Evolutionary conservation across 768 basidiomycete species (phyloP).

Genomic region (Lactarius pseudohatsudake): DNA sequence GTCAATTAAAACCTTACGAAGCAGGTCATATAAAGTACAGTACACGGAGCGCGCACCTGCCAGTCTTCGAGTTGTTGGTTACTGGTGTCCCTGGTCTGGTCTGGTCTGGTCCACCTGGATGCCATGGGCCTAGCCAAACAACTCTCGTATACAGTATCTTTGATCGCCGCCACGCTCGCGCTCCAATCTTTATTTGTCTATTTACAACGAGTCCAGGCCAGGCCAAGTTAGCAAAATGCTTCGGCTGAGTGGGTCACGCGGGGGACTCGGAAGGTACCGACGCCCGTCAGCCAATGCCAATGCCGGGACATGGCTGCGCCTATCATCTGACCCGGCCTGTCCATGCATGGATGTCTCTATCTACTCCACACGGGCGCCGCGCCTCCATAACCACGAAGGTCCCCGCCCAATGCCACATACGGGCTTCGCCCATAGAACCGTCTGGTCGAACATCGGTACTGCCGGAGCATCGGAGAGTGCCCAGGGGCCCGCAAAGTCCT

Average conservation of each 20-base stretch:
- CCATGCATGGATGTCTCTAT: not conserved
- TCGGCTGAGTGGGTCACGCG: not conserved
- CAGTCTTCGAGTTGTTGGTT: not conserved
- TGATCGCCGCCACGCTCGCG: not conserved
- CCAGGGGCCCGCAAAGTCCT: not conserved
- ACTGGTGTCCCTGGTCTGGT: conserved; percentile 1
- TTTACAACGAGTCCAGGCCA: not conserved
- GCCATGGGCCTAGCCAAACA: not conserved
- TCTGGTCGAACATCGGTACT: not conserved
- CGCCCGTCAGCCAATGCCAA: not conserved
- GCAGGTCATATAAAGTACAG: not conserved
- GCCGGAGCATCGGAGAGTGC: not conserved
- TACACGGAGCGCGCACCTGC: not conserved
- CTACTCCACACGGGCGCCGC: not conserved
- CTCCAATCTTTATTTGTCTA: not conserved
- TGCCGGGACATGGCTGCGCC: not conserved
- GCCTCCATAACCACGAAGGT: not conserved
- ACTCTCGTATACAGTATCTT: not conserved
- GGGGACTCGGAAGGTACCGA: not conserved
- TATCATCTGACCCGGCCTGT: not conserved
- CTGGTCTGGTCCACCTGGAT: not conserved
- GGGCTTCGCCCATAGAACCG: not conserved
- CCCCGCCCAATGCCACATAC: not conserved
- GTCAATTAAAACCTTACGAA: not conserved
- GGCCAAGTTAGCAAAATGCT: not conserved